A percentile compares a stretch with the other conserved stretches of the same genome.
These are phyloP conservation scores for Diaporthe ilicicola DNA, from an alignment of 2,329 filamentous ascomycete genomes.

Conservation along the genomic window DNA sequence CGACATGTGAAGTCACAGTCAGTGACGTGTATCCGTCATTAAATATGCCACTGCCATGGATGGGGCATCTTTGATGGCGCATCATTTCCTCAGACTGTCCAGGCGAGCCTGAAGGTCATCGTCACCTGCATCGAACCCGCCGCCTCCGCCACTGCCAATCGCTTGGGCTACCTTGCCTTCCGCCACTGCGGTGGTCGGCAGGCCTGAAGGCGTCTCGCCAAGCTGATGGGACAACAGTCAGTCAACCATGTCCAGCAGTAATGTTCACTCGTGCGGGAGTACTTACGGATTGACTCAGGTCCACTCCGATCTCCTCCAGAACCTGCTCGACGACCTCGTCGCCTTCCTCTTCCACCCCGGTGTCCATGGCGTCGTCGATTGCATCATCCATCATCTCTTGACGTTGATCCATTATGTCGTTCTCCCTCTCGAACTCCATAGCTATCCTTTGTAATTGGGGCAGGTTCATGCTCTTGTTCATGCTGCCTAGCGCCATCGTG, in stretches of 20 bases:
- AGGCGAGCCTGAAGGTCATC: constrained; percentile 94
- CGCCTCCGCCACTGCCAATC: constrained; percentile 72
- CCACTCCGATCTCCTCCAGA: constrained; percentile 94
- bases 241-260: constrained; percentile 9
- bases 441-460: constrained; percentile 94
- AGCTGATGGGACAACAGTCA: constrained; percentile 65
- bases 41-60: neutral
- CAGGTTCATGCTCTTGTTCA: constrained; percentile 98
- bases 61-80: neutral
- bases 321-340: constrained; percentile 98
- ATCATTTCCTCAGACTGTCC: constrained; percentile 78
- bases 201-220: constrained; percentile 86
- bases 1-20: neutral
- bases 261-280: neutral
- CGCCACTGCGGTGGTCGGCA: constrained; percentile 76
- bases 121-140: constrained; percentile 71
- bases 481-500: constrained; percentile 89
- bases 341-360: constrained; percentile 90
- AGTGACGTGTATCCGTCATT: neutral
- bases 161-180: constrained; percentile 88
- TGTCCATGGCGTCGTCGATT: constrained; percentile 94
- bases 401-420: constrained; percentile 98
- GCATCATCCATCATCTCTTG: constrained; percentile 99
- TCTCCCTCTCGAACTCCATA: constrained; percentile 99
- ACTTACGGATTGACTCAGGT: constrained; percentile 87